phyloP scores from a whole-genome alignment of 148 eudicot genomes.

The Cornus suecica region DNA sequence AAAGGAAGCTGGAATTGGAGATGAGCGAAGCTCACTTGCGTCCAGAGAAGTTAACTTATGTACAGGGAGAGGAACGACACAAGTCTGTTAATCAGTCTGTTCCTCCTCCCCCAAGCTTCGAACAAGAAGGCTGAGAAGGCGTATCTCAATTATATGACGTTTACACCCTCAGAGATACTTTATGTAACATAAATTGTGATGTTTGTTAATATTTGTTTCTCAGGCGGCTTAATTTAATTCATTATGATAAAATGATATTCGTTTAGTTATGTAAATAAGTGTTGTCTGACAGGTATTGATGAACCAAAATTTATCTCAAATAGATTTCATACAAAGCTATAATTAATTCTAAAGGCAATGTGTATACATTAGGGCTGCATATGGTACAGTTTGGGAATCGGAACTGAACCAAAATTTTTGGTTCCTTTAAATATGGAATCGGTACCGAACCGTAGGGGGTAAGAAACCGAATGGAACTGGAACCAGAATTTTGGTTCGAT shows the following conservation, averaged over 20 bases:
- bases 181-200: constrained; percentile 19
- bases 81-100: constrained; percentile 47
- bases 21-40: constrained; percentile 31
- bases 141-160: constrained; percentile 7
- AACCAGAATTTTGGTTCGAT: too few species aligned
- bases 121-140: constrained; percentile 38
- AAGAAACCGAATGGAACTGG: too few species aligned
- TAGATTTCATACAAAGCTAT: not conserved
- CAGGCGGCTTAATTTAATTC: constrained; percentile 15
- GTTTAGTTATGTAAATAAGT: constrained; percentile 32
- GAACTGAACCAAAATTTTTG: too few species aligned
- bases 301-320: not conserved
- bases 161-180: constrained; percentile 1
- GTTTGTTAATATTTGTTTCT: constrained; percentile 8
- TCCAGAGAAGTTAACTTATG: constrained; percentile 38
- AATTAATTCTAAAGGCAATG: not conserved
- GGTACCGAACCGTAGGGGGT: too few species aligned
- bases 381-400: too few species aligned
- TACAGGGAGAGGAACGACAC: constrained; percentile 41
- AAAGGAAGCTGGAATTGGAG: constrained; percentile 56
- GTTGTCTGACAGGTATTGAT: not conserved
- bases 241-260: constrained; percentile 9
- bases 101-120: constrained; percentile 27
- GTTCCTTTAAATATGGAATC: too few species aligned
- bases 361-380: too few species aligned